These are phyloP conservation scores for Cajanus cajan DNA, from an alignment of 306 rosid species.

Conservation along the genomic window DNA sequence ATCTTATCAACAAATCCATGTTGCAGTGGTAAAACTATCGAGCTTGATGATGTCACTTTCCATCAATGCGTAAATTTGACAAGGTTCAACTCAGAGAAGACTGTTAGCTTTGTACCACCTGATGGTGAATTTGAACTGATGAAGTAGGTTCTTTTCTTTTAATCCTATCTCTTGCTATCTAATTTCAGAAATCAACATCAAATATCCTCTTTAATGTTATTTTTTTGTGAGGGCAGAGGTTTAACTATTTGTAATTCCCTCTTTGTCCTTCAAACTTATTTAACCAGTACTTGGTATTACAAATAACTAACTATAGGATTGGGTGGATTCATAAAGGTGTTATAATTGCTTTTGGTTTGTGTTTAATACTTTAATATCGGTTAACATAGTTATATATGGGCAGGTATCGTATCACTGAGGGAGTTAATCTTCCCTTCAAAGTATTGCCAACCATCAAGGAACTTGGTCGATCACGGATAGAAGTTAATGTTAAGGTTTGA, in stretches of 20 bases:
- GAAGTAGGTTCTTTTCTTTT: constrained; percentile 56
- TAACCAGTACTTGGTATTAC: not conserved
- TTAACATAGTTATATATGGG: constrained; percentile 3
- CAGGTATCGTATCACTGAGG: constrained; percentile 94
- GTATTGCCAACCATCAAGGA: constrained; percentile 89
- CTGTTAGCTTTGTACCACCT: constrained; percentile 95
- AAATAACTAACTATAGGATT: not conserved
- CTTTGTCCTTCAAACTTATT: not conserved
- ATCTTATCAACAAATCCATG: constrained; percentile 4
- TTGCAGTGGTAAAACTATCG: constrained; percentile 87
- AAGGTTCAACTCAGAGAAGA: constrained; percentile 88
- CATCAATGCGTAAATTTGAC: constrained; percentile 94
- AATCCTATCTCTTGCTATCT: not conserved
- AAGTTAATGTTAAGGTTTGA: constrained; percentile 89
- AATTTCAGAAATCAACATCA: constrained; percentile 12
- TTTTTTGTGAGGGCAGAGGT: not conserved
- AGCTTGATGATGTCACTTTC: constrained; percentile 92
- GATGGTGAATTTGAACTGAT: constrained; percentile 95
- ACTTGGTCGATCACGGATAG: constrained; percentile 85
- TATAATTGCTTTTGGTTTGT: not conserved
- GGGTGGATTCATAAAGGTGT: not conserved
- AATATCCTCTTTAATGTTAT: not conserved
- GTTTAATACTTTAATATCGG: not conserved
- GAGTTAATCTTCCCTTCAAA: constrained; percentile 90
- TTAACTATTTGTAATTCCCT: not conserved